phyloP scores from a whole-genome alignment of 169 alveolate species.

The Eimeria sp. region DNA sequence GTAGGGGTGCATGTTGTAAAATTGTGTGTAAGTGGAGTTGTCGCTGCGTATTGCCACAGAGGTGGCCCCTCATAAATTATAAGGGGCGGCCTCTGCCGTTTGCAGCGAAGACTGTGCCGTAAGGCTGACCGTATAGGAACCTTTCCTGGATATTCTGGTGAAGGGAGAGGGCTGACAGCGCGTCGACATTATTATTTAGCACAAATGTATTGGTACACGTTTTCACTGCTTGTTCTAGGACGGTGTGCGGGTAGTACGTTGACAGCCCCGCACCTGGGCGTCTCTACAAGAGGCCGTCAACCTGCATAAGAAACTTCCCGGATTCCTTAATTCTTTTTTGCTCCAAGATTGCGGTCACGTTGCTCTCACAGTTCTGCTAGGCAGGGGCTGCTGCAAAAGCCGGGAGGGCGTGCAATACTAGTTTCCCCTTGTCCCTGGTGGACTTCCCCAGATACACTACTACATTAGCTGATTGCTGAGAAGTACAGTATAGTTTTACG shows the following conservation, averaged over 20 bases:
- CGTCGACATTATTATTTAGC: not conserved
- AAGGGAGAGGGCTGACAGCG: constrained; percentile 73
- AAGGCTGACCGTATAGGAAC: constrained; percentile 64
- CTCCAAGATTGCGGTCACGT: not conserved
- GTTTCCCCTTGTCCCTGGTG: not conserved
- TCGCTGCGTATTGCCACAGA: constrained; percentile 50
- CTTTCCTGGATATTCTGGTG: not conserved
- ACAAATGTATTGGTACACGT: not conserved
- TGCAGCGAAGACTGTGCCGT: constrained; percentile 59
- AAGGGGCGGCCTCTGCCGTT: constrained; percentile 67
- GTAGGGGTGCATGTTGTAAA: not conserved
- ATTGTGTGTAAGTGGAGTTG: too few species aligned
- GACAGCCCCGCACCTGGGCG: not conserved
- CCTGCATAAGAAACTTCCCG: not conserved
- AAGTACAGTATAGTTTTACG: not conserved
- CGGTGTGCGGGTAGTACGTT: not conserved
- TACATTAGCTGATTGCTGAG: not conserved
- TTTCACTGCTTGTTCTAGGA: not conserved
- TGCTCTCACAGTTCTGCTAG: not conserved
- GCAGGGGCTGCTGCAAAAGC: not conserved
- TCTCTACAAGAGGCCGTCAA: not conserved
- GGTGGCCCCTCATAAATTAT: not conserved
- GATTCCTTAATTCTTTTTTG: not conserved
- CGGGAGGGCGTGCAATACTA: not conserved
- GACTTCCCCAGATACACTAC: not conserved